Evolutionary conservation across 1,139 yeast species (phyloP).

Genomic region (Yamadazyma sp.): DNA sequence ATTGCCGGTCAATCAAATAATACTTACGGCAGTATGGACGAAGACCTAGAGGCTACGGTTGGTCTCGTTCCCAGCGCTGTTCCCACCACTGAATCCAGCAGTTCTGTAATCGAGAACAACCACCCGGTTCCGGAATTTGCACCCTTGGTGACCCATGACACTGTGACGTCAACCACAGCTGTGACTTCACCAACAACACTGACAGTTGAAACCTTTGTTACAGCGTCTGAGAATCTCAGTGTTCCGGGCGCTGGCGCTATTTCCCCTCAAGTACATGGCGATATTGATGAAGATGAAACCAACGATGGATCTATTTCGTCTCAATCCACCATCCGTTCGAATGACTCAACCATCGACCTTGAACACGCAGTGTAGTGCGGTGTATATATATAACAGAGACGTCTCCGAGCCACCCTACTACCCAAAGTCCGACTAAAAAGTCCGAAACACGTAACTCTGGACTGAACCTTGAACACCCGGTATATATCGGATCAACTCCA

Average conservation of each 20-base stretch:
- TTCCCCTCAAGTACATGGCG: too few relatives aligned
- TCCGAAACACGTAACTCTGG: too few relatives aligned
- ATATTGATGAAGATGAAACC: background rate
- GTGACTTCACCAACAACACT: background rate
- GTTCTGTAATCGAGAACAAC: too few relatives aligned
- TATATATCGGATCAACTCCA: conserved; percentile 6
- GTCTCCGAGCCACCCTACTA: too few relatives aligned
- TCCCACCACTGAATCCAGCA: too few relatives aligned
- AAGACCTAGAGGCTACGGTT: conserved; percentile 9
- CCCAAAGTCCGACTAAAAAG: background rate
- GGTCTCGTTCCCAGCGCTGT: background rate
- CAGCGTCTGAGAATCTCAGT: background rate
- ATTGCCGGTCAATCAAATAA: conserved; percentile 21
- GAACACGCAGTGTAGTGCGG: background rate
- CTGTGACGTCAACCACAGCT: too few relatives aligned
- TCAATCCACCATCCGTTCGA: conserved; percentile 1
- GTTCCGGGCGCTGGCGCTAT: too few relatives aligned
- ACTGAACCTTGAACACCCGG: too few relatives aligned
- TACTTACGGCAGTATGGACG: conserved; percentile 21
- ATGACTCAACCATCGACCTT: background rate
- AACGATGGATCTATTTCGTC: background rate
- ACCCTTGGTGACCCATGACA: too few relatives aligned
- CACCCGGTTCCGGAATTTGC: too few relatives aligned
- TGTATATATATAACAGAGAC: too few relatives aligned
- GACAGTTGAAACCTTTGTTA: background rate